Conservation (phyloP, 2,329 filamentous ascomycete species). For the Fusarium sulawesiense region DNA sequence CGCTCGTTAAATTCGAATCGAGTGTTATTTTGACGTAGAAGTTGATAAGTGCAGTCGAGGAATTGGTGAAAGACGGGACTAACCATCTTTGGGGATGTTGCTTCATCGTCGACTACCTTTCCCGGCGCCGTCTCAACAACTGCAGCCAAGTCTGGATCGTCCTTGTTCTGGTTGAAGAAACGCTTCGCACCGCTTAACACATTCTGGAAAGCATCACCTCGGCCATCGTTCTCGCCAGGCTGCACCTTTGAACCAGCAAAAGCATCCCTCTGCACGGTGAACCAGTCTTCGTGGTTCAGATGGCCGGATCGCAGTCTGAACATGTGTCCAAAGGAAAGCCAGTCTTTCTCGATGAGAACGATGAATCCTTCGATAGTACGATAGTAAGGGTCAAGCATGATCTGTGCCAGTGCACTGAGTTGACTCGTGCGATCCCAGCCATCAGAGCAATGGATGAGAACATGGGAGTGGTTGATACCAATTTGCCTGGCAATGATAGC, state of each 20-base stretch:
- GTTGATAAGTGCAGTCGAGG: slow-evolving; percentile 91
- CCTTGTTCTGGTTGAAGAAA: slow-evolving; percentile 80
- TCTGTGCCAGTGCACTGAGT: slow-evolving; percentile 88
- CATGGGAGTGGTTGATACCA: slow-evolving; percentile 92
- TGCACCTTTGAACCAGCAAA: slow-evolving; percentile 73
- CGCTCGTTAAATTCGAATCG: slow-evolving; percentile 97
- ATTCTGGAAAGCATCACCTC: slow-evolving; percentile 83
- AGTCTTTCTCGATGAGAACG: slow-evolving; percentile 94
- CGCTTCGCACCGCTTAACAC: slow-evolving; percentile 89
- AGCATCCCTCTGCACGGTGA: slow-evolving; percentile 84
- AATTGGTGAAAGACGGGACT: slow-evolving; percentile 99
- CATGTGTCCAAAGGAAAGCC: slow-evolving; percentile 98
- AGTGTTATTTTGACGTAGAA: slow-evolving; percentile 84
- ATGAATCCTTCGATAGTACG: slow-evolving; percentile 95
- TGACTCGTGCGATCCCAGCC: slow-evolving; percentile 98
- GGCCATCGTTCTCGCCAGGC: slow-evolving; percentile 70
- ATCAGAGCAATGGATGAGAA: slow-evolving; percentile 96
- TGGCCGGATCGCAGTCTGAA: slow-evolving; percentile 93
- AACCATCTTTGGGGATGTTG: slow-evolving; percentile 87
- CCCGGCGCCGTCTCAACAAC: slow-evolving; percentile 54
- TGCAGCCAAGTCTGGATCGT: slow-evolving; percentile 72
- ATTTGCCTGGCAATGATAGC: slow-evolving; percentile 87
- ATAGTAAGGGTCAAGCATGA: slow-evolving; percentile 96
- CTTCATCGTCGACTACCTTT: slow-evolving; percentile 65
- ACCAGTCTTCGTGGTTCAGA: slow-evolving; percentile 93